Evolutionary conservation across 192 early-diverging fungal genomes (phyloP).

Genomic region (Coemansia sp.): DNA sequence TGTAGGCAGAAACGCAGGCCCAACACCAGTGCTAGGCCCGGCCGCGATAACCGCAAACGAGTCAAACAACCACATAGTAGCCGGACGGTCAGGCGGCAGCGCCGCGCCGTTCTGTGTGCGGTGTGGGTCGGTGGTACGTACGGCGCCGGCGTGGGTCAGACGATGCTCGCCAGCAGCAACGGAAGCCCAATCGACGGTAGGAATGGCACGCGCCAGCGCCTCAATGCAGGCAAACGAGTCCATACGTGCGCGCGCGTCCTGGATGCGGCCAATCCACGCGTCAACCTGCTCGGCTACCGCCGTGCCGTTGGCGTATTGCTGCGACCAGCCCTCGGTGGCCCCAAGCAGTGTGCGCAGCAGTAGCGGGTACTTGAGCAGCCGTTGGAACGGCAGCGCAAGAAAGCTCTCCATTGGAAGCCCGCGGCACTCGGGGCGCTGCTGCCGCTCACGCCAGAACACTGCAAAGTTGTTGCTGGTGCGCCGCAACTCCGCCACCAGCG

Average conservation of each 20-base stretch:
- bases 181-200: conserved; percentile 29
- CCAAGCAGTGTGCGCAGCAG: conserved; percentile 57
- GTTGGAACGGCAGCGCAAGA: conserved; percentile 60
- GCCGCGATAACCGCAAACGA: conserved; percentile 30
- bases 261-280: conserved; percentile 51
- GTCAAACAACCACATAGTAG: conserved; percentile 50
- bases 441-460: conserved; percentile 54
- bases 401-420: conserved; percentile 59
- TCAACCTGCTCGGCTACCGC: conserved; percentile 44
- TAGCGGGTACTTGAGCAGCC: conserved; percentile 63
- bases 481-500: conserved; percentile 49
- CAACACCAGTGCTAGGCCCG: not conserved
- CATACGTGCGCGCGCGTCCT: conserved; percentile 44
- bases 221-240: conserved; percentile 47
- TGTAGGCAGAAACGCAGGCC: conserved; percentile 19
- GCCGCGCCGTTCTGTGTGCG: conserved; percentile 12
- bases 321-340: conserved; percentile 46
- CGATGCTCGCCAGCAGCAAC: conserved; percentile 29
- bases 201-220: conserved; percentile 24
- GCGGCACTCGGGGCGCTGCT: conserved; percentile 54
- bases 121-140: conserved; percentile 20
- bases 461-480: conserved; percentile 52
- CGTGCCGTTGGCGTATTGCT: conserved; percentile 37
- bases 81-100: conserved; percentile 26
- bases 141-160: conserved; percentile 32